Conservation (phyloP, 2,329 filamentous ascomycete genomes). For the Calonectria crousiana region DNA sequence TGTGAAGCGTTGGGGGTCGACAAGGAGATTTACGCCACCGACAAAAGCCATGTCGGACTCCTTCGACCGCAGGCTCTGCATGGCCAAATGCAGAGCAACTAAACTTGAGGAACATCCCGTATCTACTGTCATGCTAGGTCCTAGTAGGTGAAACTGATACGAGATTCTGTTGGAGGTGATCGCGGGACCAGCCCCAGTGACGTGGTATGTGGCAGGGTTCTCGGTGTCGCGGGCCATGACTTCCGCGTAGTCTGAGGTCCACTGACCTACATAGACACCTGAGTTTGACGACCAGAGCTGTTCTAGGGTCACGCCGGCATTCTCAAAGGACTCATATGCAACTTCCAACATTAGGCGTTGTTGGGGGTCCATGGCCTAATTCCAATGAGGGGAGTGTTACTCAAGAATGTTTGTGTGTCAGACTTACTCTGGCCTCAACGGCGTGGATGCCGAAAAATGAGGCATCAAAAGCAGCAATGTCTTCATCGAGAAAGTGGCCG, state of each 20-base stretch:
- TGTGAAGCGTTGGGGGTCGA: slow-evolving; percentile 40
- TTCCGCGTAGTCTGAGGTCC: slow-evolving; percentile 42
- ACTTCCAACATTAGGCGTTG: slow-evolving; percentile 43
- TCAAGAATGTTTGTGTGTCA: not conserved
- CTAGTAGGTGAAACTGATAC: slow-evolving; percentile 61
- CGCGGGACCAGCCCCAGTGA: slow-evolving; percentile 55
- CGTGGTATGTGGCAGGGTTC: slow-evolving; percentile 61
- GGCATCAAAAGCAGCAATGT: slow-evolving; percentile 43
- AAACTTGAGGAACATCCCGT: slow-evolving; percentile 64
- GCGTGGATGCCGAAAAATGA: slow-evolving; percentile 40
- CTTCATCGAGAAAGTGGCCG: slow-evolving; percentile 45
- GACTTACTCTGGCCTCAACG: slow-evolving; percentile 29
- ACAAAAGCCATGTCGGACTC: slow-evolving; percentile 47
- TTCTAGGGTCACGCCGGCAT: slow-evolving; percentile 49
- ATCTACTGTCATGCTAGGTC: slow-evolving; percentile 62
- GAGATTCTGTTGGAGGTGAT: slow-evolving; percentile 61
- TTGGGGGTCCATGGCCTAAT: slow-evolving; percentile 44
- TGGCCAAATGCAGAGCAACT: slow-evolving; percentile 60
- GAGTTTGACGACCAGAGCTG: slow-evolving; percentile 39
- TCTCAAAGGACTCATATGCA: slow-evolving; percentile 45
- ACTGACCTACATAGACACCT: slow-evolving; percentile 46
- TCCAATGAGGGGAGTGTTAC: slow-evolving; percentile 2
- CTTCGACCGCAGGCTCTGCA: slow-evolving; percentile 47
- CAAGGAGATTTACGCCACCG: slow-evolving; percentile 43
- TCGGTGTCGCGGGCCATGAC: slow-evolving; percentile 49